Evolutionary conservation across 768 basidiomycete species (phyloP), one percentile per base, ranked within the genome.

Genomic region (Chalciporus chontae): DNA sequence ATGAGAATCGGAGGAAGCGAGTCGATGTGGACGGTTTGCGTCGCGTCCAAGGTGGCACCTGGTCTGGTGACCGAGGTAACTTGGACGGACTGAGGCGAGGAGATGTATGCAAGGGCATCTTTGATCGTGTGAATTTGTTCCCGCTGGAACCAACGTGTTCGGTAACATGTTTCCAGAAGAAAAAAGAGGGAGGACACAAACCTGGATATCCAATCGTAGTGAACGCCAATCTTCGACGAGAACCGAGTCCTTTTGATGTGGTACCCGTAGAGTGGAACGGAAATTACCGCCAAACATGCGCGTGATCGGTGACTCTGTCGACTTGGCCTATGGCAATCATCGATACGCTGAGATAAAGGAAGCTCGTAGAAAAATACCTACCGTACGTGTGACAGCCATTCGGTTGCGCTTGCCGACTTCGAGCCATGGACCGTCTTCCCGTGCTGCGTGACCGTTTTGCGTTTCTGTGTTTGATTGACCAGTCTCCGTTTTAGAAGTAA

Each of bases 211-310:
- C 6, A 99, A 72, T 52, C 89, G 77, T 15, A 99, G 67, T 7
- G 88, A 84, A 52, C 92, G 80, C 85, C 94, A 97, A 47, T 94
- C 94, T 67, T 97, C 94, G 14, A 94, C 78, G 21, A 91, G 81
- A 21, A 90, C 85, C 1, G 87, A 89, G 62, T 97, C 94, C 56
- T 85, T 85, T 59, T 90, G 84, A 13, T 86, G 82, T 1, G 91
- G 90, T 7, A 84, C 84, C 36, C 81, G 80, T 3, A 97, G 72
- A 1, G 90, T 85, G 19, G 90, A 89, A 17, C 93, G 82, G 70
- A 94, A 87, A 62, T 90, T 91, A 29, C 95, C 94, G 24, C 94
- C 92, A 59, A 99, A 99, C 51, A 99, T 89, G 21, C 87, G 76
- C 0, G 91, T 90, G 45, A 99, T 88, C 0, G 94, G 87, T 3